phyloP scores from a whole-genome alignment of 495 filamentous ascomycete species.

The Niebla homalea region DNA sequence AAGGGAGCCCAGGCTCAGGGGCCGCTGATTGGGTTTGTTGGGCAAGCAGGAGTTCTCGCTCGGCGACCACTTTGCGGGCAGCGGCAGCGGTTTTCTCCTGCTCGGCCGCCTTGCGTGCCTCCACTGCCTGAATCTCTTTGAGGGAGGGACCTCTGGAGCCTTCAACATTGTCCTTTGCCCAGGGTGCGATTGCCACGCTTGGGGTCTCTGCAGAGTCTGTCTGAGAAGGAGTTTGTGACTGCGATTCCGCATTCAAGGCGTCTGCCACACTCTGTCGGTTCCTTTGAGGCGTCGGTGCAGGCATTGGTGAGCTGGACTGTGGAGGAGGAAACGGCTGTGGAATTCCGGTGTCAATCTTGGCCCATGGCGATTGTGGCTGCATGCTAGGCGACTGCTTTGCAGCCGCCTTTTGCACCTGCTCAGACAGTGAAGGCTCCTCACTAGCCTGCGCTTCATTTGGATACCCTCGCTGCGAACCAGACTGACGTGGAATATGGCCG shows the following conservation, averaged over 20 bases:
- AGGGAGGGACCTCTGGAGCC: conserved; percentile 78
- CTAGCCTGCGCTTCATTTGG: conserved; percentile 13
- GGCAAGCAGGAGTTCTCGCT: conserved; percentile 62
- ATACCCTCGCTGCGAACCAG: background rate
- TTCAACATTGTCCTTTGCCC: conserved; percentile 77
- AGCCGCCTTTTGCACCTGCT: conserved; percentile 75
- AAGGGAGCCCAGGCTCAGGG: conserved; percentile 65
- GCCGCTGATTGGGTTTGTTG: conserved; percentile 48
- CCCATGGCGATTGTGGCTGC: conserved; percentile 46
- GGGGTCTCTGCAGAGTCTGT: conserved; percentile 51
- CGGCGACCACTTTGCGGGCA: conserved; percentile 57
- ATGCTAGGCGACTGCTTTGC: conserved; percentile 48
- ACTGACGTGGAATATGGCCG: conserved; percentile 2
- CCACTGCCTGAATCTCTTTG: conserved; percentile 92
- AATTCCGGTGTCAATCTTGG: conserved; percentile 46
- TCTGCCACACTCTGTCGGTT: conserved; percentile 74
- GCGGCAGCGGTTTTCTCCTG: conserved; percentile 73
- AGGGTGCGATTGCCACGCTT: conserved; percentile 67
- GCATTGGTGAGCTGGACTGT: conserved; percentile 62
- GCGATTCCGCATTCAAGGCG: conserved; percentile 53
- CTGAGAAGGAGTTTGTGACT: conserved; percentile 60
- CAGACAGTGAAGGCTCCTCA: conserved; percentile 53
- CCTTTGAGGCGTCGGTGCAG: conserved; percentile 76
- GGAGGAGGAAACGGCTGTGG: conserved; percentile 68
- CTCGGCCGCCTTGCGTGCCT: conserved; percentile 87